Conservation (phyloP, 192 early-diverging fungal species). For the Dissophora globulifera region DNA sequence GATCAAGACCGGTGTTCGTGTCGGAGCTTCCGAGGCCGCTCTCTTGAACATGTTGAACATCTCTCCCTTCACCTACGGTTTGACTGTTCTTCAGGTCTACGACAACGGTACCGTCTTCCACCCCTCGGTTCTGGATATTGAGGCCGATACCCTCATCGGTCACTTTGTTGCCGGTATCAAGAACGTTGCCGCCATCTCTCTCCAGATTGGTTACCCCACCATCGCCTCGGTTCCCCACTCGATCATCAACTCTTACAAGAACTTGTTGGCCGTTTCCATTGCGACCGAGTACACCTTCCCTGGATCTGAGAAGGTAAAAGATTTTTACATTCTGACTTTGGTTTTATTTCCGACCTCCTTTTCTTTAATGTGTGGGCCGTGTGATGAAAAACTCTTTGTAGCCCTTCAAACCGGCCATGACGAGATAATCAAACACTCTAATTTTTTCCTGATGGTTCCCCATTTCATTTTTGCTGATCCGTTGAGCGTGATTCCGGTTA, state of each 20-base stretch:
- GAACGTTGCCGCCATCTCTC: constrained; percentile 85
- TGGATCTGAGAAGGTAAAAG: constrained; percentile 81
- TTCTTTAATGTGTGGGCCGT: constrained; percentile 34
- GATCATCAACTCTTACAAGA: constrained; percentile 98
- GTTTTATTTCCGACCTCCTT: not conserved
- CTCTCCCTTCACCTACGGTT: constrained; percentile 99
- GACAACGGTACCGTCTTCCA: constrained; percentile 91
- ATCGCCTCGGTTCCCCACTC: constrained; percentile 94
- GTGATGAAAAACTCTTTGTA: constrained; percentile 58
- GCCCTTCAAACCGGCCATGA: constrained; percentile 49
- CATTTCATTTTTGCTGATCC: not conserved
- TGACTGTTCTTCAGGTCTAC: constrained; percentile 93
- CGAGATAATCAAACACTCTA: constrained; percentile 71
- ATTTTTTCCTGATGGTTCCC: constrained; percentile 77
- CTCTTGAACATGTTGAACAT: constrained; percentile 99
- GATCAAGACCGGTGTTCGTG: constrained; percentile 89
- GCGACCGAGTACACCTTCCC: constrained; percentile 92
- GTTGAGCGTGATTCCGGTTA: no score
- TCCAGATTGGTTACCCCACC: constrained; percentile 80
- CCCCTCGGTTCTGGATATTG: constrained; percentile 91
- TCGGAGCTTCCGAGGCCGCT: constrained; percentile 98
- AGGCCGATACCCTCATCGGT: constrained; percentile 73
- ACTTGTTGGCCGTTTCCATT: constrained; percentile 90
- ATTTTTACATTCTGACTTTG: constrained; percentile 13
- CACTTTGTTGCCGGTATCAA: constrained; percentile 77